Percentiles rank a stretch among this genome's conserved stretches.
Conservation (phyloP, 2,329 filamentous ascomycete genomes). For the Cladophialophora immunda region DNA sequence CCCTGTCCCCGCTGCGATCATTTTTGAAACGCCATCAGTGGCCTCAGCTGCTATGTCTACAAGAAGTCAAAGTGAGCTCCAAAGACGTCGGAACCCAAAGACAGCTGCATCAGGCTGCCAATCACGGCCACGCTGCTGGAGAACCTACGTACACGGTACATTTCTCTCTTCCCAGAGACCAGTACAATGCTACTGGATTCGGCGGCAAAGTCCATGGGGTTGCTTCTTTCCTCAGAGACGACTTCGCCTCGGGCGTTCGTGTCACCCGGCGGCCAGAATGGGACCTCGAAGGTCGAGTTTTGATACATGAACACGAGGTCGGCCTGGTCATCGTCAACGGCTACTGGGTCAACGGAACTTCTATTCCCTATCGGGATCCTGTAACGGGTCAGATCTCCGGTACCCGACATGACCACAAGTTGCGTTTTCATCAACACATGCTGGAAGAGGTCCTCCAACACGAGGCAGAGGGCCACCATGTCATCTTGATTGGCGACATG, state of each 20-base stretch:
- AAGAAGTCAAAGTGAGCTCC: slow-evolving; percentile 60
- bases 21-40: slow-evolving; percentile 57
- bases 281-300: slow-evolving; percentile 62
- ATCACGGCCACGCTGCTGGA: slow-evolving; percentile 34
- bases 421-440: slow-evolving; percentile 57
- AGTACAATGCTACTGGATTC: slow-evolving; percentile 59
- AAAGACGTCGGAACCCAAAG: slow-evolving; percentile 51
- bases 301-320: slow-evolving; percentile 45
- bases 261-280: slow-evolving; percentile 55
- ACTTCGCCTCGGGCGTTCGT: slow-evolving; percentile 48
- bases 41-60: slow-evolving; percentile 57
- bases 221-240: slow-evolving; percentile 57
- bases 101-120: slow-evolving; percentile 51
- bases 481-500: slow-evolving; percentile 62
- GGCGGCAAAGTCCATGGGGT: slow-evolving; percentile 63
- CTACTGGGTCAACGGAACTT: slow-evolving; percentile 64
- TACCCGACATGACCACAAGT: slow-evolving; percentile 62
- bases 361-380: slow-evolving; percentile 47
- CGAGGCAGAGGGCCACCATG: slow-evolving; percentile 52
- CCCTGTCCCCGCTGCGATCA: slow-evolving; percentile 45
- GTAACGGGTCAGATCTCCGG: slow-evolving; percentile 53
- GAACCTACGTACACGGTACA: slow-evolving; percentile 53
- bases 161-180: slow-evolving; percentile 60
- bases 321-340: slow-evolving; percentile 56
- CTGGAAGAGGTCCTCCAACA: slow-evolving; percentile 55